Base-by-base conservation (phyloP, 2,329 filamentous ascomycete genomes). In the Penicillium sp. region DNA sequence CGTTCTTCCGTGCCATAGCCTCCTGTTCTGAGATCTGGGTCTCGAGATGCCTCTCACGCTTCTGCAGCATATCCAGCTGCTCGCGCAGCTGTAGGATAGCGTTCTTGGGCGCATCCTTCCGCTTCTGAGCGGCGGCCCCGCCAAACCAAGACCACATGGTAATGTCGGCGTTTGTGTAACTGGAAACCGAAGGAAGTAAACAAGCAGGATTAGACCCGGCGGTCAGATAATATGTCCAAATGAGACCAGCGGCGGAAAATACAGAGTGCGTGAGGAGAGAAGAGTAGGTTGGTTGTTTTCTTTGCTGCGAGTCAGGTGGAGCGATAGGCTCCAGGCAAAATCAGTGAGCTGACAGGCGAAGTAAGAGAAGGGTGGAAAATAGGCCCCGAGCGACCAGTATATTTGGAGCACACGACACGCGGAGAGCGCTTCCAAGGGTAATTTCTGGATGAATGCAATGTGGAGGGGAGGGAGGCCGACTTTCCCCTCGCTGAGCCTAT, bases 51-150 rank as follows among this genome's bases (percentile, higher is more conserved):
- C 86, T 90, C 82, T 97, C 93, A 60, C 93, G 85, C 84, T 99
- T 99, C 79, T 96, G 91, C 73, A 99, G 83, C 93, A 97, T 97
- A 69, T 97, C 93, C 44, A 97, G 83, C 80, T 97, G 93, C 71
- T 89, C 85, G 68, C 94, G 87, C 71, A 99, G 81, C 60, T 85
- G 86, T 57, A 99, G 82, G 70, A 99, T 99, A 67, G 94, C 94
- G 81, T 96, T 94, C 84, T 99, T 99, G 57, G 94, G 91, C 60
- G 87, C 89, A 79, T 97, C 91, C 81, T 96, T 96, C 80, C 88
- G 88, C 83, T 91, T 91, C 79, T 92, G 88, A 68, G 88, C 87
- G 70, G 86, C 85, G 66, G 85, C 86, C 71, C 91, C 91, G 78
- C 93, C 92, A 75, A 97, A 96, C 91, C 93, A 97, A 79, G 89